Evolutionary conservation across 2,329 filamentous ascomycete species (phyloP).

Genomic region (Nemania sp.): DNA sequence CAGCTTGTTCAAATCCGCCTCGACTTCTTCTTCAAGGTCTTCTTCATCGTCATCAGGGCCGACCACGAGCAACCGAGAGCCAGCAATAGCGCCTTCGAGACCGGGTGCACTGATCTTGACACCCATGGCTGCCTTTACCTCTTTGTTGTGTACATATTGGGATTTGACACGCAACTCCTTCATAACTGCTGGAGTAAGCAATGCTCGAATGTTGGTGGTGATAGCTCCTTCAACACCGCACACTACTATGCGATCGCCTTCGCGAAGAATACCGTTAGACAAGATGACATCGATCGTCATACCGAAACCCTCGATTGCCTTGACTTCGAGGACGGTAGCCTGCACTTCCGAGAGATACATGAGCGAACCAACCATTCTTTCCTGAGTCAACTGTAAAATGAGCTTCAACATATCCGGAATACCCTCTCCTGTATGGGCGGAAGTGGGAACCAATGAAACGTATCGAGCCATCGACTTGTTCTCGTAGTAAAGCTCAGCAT

Average conservation of each 20-base stretch:
- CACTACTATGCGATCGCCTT: slow-evolving; percentile 93
- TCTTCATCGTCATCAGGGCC: slow-evolving; percentile 97
- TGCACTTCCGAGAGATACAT: slow-evolving; percentile 99
- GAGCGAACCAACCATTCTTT: slow-evolving; percentile 94
- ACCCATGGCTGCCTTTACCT: slow-evolving; percentile 97
- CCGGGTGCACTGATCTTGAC: slow-evolving; percentile 98
- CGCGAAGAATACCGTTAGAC: slow-evolving; percentile 92
- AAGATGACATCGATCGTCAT: slow-evolving; percentile 98
- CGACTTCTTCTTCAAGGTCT: slow-evolving; percentile 95
- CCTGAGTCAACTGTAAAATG: slow-evolving; percentile 89
- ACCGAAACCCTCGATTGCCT: slow-evolving; percentile 98
- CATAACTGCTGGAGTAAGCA: slow-evolving; percentile 91
- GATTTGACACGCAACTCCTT: slow-evolving; percentile 96
- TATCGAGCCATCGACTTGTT: slow-evolving; percentile 97
- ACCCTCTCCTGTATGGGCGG: slow-evolving; percentile 98
- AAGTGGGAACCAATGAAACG: slow-evolving; percentile 97
- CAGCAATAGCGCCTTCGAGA: slow-evolving; percentile 94
- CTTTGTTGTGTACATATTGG: slow-evolving; percentile 97
- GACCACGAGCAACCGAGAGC: slow-evolving; percentile 92
- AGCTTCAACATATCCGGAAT: slow-evolving; percentile 99
- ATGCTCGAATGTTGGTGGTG: slow-evolving; percentile 91
- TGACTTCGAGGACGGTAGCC: slow-evolving; percentile 97
- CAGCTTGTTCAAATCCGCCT: slow-evolving; percentile 90
- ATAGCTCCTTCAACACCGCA: slow-evolving; percentile 98
- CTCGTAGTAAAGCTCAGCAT: slow-evolving; percentile 95